These are phyloP conservation scores for Pleurotus giganteus DNA, from an alignment of 768 basidiomycete genomes.

Conservation along the genomic window DNA sequence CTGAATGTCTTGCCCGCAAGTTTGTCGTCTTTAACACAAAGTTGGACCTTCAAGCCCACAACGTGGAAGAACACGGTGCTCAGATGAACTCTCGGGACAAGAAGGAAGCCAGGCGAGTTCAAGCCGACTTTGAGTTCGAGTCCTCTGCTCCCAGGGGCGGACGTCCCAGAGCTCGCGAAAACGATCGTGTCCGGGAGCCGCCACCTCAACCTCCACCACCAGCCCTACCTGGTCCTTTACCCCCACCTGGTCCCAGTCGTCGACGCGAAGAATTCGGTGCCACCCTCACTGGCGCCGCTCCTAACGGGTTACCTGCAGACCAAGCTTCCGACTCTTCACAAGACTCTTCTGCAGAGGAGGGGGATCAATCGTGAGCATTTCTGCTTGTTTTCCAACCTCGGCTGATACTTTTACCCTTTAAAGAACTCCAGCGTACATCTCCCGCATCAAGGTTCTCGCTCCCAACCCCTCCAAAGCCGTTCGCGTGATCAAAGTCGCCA, in stretches of 20 bases:
- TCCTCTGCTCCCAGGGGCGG: constrained; percentile 40
- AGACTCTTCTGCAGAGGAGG: constrained; percentile 45
- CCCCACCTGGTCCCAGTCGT: constrained; percentile 33
- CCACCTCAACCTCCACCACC: constrained; percentile 34
- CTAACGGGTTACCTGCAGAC: constrained; percentile 16
- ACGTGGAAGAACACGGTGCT: constrained; percentile 78
- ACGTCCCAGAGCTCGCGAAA: constrained; percentile 38
- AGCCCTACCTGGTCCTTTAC: constrained; percentile 14
- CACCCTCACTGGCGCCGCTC: constrained; percentile 42
- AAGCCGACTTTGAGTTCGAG: constrained; percentile 69
- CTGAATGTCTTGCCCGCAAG: constrained; percentile 77
- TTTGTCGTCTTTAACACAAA: constrained; percentile 92
- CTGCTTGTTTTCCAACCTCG: background rate
- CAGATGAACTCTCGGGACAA: constrained; percentile 71
- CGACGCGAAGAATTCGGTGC: constrained; percentile 66
- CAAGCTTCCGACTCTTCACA: constrained; percentile 24
- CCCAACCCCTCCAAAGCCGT: constrained; percentile 56
- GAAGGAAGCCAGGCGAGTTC: constrained; percentile 65
- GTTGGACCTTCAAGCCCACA: constrained; percentile 90
- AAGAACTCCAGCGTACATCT: constrained; percentile 61
- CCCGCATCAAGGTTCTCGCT: constrained; percentile 58
- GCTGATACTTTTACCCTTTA: constrained; percentile 5
- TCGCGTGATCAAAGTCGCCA: constrained; percentile 67
- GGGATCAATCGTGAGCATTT: constrained; percentile 45
- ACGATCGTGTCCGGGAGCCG: constrained; percentile 47